A percentile compares a stretch with the other conserved stretches of the same genome.
Conservation (phyloP, 176 grass and related monocot species). For the Zoysia japonica region DNA sequence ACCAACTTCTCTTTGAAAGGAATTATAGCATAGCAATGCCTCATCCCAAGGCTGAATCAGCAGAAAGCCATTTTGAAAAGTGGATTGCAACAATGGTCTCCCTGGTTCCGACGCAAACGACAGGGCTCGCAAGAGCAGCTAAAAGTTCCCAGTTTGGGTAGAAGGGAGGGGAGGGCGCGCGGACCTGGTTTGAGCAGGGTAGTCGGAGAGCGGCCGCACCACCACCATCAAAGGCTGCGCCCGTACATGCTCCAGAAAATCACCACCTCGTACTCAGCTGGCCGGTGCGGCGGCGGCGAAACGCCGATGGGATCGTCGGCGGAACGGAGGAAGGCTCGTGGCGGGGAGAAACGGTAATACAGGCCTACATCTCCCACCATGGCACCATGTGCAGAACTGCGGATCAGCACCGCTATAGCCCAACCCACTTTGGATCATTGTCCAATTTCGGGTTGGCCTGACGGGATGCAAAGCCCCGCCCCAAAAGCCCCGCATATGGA, state of each 20-base stretch:
- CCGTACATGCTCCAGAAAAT: background rate
- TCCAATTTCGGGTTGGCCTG: too few species aligned
- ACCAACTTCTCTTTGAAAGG: background rate
- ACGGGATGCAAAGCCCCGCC: too few species aligned
- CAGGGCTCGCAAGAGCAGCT: background rate
- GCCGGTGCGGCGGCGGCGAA: background rate
- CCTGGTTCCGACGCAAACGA: background rate
- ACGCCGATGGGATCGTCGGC: background rate
- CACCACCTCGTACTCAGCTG: background rate
- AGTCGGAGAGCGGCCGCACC: background rate
- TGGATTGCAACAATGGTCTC: background rate
- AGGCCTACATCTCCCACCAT: too few species aligned
- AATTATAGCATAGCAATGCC: constrained; percentile 6
- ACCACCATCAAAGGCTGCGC: background rate
- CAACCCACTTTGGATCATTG: too few species aligned
- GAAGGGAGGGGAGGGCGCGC: background rate
- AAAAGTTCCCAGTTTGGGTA: background rate
- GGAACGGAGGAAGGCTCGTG: background rate
- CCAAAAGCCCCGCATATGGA: too few species aligned
- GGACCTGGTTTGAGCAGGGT: background rate
- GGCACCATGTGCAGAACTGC: too few species aligned
- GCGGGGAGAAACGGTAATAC: background rate
- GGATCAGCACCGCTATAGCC: too few species aligned
- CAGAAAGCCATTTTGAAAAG: background rate
- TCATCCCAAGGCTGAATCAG: background rate